phyloP scores from a whole-genome alignment of 2,329 filamentous ascomycete species.

The Stagonosporopsis rhizophila region DNA sequence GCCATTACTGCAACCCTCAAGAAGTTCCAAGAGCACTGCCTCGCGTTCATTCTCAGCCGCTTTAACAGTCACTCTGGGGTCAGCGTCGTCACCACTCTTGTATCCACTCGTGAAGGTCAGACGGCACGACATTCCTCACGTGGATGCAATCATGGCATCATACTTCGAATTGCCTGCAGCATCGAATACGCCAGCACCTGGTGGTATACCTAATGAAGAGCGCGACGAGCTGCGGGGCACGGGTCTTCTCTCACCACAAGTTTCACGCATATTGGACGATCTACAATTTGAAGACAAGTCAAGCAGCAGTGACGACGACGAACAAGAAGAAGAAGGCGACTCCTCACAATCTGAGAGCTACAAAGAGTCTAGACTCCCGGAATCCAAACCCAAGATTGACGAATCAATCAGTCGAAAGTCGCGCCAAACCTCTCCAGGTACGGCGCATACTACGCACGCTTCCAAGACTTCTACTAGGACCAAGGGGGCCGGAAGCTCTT shows the following conservation, averaged over 20 bases:
- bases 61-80: slow-evolving; percentile 5
- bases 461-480: slow-evolving; percentile 20
- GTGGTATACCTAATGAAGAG: slow-evolving; percentile 23
- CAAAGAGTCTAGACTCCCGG: slow-evolving; percentile 18
- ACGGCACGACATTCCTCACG: slow-evolving; percentile 5
- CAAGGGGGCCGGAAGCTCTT: slow-evolving; percentile 12
- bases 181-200: slow-evolving; percentile 23
- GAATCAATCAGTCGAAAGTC: slow-evolving; percentile 10
- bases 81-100: slow-evolving; percentile 11
- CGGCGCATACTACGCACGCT: slow-evolving; percentile 10
- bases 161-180: slow-evolving; percentile 43
- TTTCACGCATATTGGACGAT: slow-evolving; percentile 40
- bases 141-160: slow-evolving; percentile 40
- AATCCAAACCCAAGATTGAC: slow-evolving; percentile 15
- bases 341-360: slow-evolving; percentile 9
- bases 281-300: slow-evolving; percentile 36
- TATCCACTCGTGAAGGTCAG: slow-evolving; percentile 6
- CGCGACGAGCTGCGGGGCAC: slow-evolving; percentile 25
- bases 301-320: slow-evolving; percentile 30
- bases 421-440: slow-evolving; percentile 14
- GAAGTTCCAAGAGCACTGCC: slow-evolving; percentile 17
- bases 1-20: slow-evolving; percentile 15
- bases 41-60: slow-evolving; percentile 12
- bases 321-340: slow-evolving; percentile 4
- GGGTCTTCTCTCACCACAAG: slow-evolving; percentile 39